These are phyloP conservation scores for Tulasnella sp. DNA, from an alignment of 768 basidiomycete species.

Conservation along the genomic window DNA sequence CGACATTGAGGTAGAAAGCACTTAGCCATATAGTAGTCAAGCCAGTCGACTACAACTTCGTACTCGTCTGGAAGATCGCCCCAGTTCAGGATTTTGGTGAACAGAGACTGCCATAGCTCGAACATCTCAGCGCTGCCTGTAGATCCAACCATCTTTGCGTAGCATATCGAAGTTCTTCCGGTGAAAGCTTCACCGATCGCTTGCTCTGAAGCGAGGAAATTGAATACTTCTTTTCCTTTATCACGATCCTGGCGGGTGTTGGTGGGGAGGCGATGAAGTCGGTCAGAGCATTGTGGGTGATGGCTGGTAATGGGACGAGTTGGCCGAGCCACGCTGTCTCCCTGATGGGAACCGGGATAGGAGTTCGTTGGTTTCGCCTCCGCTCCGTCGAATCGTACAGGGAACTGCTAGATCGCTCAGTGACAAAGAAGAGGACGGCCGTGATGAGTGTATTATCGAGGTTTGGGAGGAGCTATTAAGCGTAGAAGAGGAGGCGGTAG, in stretches of 20 bases:
- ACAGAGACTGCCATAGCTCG: background rate
- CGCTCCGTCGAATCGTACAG: background rate
- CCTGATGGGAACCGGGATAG: background rate
- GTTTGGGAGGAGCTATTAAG: background rate
- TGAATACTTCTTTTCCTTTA: background rate
- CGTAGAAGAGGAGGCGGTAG: background rate
- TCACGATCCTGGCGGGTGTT: background rate
- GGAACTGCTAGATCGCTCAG: background rate
- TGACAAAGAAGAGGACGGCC: background rate
- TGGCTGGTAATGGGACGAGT: background rate
- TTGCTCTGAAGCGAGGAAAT: background rate
- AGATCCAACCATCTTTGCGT: background rate
- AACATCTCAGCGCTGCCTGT: background rate
- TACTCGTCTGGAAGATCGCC: background rate
- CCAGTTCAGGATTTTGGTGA: background rate
- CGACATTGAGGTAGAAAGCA: background rate
- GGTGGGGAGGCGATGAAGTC: background rate
- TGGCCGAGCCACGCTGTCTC: background rate
- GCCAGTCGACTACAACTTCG: conserved; percentile 1
- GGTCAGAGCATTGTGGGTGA: background rate
- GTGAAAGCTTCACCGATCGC: background rate
- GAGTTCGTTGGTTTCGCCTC: background rate
- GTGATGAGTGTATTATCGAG: background rate
- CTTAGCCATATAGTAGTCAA: background rate
- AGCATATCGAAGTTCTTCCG: background rate